Evolutionary conservation across 208 protist species (phyloP).

Genomic region (Entamoeba invadens): DNA sequence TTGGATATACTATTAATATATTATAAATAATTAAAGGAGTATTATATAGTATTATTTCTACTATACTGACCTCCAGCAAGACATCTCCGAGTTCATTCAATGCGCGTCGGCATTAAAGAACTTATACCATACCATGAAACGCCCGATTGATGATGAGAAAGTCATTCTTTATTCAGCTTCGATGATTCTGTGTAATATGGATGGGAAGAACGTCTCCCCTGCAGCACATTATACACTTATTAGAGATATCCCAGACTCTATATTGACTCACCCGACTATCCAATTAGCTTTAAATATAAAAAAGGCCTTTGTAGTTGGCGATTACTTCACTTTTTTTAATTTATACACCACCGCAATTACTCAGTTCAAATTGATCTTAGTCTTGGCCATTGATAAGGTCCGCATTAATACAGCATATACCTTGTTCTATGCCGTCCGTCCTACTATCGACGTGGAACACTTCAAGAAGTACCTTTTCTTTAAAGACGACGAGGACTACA

Average conservation of each 20-base stretch:
- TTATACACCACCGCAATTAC: background rate
- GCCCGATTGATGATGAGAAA: background rate
- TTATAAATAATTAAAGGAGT: too few relatives aligned
- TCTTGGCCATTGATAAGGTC: background rate
- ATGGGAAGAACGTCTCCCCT: background rate
- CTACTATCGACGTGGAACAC: background rate
- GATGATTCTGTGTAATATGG: background rate
- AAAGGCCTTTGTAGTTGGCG: background rate
- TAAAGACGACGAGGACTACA: background rate
- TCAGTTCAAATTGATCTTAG: background rate
- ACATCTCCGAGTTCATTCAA: conserved; percentile 12
- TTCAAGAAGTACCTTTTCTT: background rate
- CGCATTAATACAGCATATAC: background rate
- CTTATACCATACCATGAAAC: background rate
- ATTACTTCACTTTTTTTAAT: background rate
- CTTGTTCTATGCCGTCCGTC: background rate
- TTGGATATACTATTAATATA: too few relatives aligned
- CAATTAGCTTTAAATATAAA: background rate
- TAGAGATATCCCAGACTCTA: background rate
- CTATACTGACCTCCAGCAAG: too few relatives aligned
- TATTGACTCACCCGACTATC: background rate
- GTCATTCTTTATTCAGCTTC: background rate
- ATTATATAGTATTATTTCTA: too few relatives aligned
- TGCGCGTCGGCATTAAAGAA: background rate
- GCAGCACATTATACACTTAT: background rate